Percentiles rank a stretch among this genome's conserved stretches.
Evolutionary conservation across 768 basidiomycete genomes (phyloP).

Genomic region (Serendipita vermifera): DNA sequence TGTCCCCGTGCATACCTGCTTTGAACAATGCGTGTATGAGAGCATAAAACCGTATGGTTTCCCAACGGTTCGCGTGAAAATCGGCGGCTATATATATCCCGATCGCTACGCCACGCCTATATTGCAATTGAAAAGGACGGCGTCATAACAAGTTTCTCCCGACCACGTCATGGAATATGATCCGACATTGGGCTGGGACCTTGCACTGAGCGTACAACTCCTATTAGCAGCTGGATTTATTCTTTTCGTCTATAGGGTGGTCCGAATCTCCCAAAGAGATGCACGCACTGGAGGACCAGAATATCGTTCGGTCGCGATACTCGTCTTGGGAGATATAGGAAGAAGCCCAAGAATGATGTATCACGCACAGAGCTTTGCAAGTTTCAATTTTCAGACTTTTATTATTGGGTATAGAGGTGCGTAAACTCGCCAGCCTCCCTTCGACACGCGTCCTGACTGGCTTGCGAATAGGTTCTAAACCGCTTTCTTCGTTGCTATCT

Average conservation of each 20-base stretch:
- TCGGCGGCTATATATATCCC: no score
- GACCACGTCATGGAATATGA: conserved; percentile 9
- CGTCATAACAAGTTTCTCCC: no score
- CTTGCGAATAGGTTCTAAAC: conserved; percentile 53
- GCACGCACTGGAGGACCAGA: not conserved
- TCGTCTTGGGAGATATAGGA: conserved; percentile 93
- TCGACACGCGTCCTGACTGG: not conserved
- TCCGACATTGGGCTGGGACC: conserved; percentile 6
- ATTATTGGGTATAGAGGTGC: conserved; percentile 79
- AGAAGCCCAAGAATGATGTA: conserved; percentile 98
- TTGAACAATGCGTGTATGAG: no score
- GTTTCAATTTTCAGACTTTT: conserved; percentile 60
- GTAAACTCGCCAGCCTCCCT: conserved; percentile 14
- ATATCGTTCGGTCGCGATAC: conserved; percentile 60
- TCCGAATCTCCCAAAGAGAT: not conserved
- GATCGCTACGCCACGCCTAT: no score
- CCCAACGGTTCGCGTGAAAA: no score
- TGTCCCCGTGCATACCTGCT: no score
- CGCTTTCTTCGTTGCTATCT: conserved; percentile 56
- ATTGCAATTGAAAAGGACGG: no score
- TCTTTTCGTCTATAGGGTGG: not conserved
- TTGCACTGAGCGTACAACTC: not conserved
- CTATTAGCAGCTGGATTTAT: not conserved
- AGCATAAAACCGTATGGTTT: no score
- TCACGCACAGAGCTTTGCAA: conserved; percentile 85